Evolutionary conservation across 192 early-diverging fungal genomes (phyloP).

Genomic region (Backusella mclennaniae): DNA sequence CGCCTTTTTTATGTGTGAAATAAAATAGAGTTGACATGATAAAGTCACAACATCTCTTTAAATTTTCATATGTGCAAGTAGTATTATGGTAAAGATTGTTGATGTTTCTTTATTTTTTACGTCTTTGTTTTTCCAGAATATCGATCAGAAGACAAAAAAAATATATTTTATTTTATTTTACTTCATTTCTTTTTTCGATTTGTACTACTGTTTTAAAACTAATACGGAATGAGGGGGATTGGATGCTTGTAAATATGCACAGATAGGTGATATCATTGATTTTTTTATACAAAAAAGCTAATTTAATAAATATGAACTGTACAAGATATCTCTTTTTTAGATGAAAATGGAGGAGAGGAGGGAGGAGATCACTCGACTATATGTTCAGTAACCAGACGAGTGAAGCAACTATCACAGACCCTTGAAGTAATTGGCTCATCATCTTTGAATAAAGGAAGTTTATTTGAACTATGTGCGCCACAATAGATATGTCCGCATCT

Average conservation of each 20-base stretch:
- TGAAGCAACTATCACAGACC: background rate
- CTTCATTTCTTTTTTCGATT: background rate
- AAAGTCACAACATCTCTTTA: background rate
- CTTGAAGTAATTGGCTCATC: background rate
- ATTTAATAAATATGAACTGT: background rate
- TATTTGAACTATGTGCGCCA: background rate
- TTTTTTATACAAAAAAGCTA: background rate
- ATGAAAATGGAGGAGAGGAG: background rate
- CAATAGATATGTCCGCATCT: constrained; percentile 1
- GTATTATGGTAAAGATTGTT: too few relatives aligned
- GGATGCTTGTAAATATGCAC: background rate
- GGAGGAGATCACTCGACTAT: background rate
- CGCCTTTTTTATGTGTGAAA: background rate
- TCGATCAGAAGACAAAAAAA: background rate
- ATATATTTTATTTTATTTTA: background rate
- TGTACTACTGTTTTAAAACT: background rate
- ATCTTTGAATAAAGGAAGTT: background rate
- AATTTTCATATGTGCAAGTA: background rate
- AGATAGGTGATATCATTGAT: background rate
- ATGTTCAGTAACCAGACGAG: background rate
- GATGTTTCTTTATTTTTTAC: background rate
- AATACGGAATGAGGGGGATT: background rate
- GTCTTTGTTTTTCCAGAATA: background rate
- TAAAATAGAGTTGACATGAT: background rate
- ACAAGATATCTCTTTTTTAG: background rate